Base-by-base conservation (phyloP, 345 rosid genomes). In the Eutrema yunnanense region DNA sequence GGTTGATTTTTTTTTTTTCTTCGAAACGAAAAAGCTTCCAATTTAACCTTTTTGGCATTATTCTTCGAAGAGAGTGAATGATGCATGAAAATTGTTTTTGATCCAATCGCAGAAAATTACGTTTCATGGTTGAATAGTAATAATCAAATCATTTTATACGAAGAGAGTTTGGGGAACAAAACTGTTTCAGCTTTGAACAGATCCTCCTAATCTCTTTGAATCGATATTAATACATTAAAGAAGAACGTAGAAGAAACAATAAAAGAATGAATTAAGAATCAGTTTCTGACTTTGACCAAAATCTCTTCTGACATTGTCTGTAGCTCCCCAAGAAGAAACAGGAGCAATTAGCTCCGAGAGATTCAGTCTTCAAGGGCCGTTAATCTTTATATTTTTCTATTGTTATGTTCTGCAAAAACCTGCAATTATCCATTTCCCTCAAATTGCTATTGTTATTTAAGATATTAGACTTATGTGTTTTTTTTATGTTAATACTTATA, bases 211-310 rank as follows among this genome's bases (percentile, higher is more conserved):
- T 44, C 62, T 55, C 43, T 22, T 41, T 33, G 42, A 30, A 73
- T 40, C 16, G 52, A 29, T 29, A 22, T 22, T n/a, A 8, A 42
- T 74, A 43, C 69, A 74, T 8, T 67, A 50, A 60, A 54, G 47
- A 64, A 73, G 32, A 27, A 61, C 51, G 42, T 52, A 12, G 44
- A 53, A 52, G 5, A 74, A 74, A 48, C 51, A 73, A 74, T 67
- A 9, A 69, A 75, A 68, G 70, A 75, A 75, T 75, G 59, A 54
- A 53, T 75, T 36, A 62, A 37, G 65, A 75, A 62, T 68, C 65
- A 61, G 11, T 55, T 65, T 55, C 19, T 22, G 22, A 42, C 40
- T 55, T 46, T 46, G 3, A 38, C 57, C 65, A 73, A 47, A 46
- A 29, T n/a, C n/a, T n/a, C n/a, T n/a, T n/a, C n/a, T n/a, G n/a